A percentile compares a stretch with the other conserved stretches of the same genome.
These are phyloP conservation scores for Xanthoconium separans DNA, from an alignment of 1,284 basidiomycete species.

Conservation along the genomic window DNA sequence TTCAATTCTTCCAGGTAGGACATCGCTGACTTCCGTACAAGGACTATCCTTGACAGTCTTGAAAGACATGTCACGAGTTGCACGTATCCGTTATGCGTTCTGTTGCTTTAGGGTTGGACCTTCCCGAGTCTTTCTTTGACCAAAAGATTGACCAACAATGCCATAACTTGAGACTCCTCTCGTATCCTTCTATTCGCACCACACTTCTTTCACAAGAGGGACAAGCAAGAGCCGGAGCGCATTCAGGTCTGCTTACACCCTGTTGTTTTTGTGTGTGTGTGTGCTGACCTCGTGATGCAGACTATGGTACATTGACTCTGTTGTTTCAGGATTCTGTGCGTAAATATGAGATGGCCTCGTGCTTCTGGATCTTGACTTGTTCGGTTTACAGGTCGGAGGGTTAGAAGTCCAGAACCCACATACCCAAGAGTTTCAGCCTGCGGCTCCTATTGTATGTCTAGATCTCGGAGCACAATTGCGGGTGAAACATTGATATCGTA, in stretches of 20 bases:
- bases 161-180: slow-evolving; percentile 75
- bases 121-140: slow-evolving; percentile 75
- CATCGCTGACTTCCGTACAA: neutral
- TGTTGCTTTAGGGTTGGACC: slow-evolving; percentile 73
- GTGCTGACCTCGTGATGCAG: slow-evolving; percentile 33
- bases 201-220: slow-evolving; percentile 59
- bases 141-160: slow-evolving; percentile 69
- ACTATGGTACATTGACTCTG: slow-evolving; percentile 83
- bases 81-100: slow-evolving; percentile 77
- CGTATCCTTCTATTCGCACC: slow-evolving; percentile 70
- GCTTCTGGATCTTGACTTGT: neutral
- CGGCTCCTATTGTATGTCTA: slow-evolving; percentile 68
- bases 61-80: slow-evolving; percentile 69
- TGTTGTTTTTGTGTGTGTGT: neutral
- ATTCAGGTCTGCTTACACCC: slow-evolving; percentile 52
- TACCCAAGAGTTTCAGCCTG: slow-evolving; percentile 68
- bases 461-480: neutral
- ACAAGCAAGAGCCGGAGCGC: slow-evolving; percentile 77
- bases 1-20: slow-evolving; percentile 67
- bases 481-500: slow-evolving; percentile 11
- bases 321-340: slow-evolving; percentile 78
- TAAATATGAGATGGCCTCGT: neutral
- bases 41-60: slow-evolving; percentile 4
- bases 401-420: slow-evolving; percentile 81
- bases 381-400: slow-evolving; percentile 62